Conservation (phyloP, 208 protist genomes). For the Ichthyophonus hoferi region DNA sequence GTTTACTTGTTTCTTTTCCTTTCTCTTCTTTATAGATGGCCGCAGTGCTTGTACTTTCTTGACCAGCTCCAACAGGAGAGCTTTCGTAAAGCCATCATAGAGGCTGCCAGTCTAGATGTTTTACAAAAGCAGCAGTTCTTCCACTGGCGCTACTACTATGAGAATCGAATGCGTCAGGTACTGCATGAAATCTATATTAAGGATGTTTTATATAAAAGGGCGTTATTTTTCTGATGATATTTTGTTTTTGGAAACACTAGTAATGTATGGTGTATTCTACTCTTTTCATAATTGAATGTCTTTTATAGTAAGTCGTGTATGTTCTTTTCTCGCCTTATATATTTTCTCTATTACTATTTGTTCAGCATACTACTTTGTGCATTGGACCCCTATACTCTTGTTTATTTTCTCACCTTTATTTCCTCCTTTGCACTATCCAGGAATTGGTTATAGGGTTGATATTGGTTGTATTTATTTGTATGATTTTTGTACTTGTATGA, state of each 20-base stretch:
- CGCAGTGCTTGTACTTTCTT: conserved; percentile 45
- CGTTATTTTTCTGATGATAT: too few species aligned
- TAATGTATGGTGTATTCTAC: too few species aligned
- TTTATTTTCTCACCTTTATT: too few species aligned
- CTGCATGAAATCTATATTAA: not conserved
- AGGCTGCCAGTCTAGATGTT: not conserved
- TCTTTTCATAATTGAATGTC: too few species aligned
- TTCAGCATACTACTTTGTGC: too few species aligned
- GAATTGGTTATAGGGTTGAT: too few species aligned
- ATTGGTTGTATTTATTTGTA: too few species aligned
- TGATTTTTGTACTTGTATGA: too few species aligned
- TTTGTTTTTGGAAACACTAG: too few species aligned
- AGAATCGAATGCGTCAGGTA: not conserved
- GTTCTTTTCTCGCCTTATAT: not conserved
- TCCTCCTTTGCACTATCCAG: too few species aligned
- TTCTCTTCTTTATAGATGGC: conserved; percentile 28
- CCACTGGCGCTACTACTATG: not conserved
- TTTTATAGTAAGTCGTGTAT: too few species aligned
- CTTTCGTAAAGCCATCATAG: conserved; percentile 23
- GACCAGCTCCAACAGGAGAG: conserved; percentile 19
- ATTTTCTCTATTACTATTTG: not conserved
- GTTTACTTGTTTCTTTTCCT: not conserved
- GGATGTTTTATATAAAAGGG: not conserved
- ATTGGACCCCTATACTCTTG: too few species aligned
- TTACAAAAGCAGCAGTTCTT: not conserved